A percentile compares a stretch with the other conserved stretches of the same genome.
Evolutionary conservation across 176 grass and related monocot genomes (phyloP).

Genomic region (Oryza meyeriana): DNA sequence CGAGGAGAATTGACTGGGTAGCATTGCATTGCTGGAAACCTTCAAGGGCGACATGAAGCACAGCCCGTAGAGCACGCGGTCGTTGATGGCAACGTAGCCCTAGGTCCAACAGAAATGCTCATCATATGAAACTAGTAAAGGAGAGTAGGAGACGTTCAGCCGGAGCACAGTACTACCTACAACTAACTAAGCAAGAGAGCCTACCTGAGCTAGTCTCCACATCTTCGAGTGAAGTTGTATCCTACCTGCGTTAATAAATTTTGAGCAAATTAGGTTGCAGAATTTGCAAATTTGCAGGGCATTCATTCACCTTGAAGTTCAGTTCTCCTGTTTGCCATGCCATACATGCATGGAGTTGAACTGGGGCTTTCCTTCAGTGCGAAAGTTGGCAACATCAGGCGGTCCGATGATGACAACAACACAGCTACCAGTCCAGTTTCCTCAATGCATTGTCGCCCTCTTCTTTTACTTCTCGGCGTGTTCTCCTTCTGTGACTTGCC

Average conservation of each 20-base stretch:
- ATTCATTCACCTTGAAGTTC: not conserved
- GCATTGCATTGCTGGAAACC: not conserved
- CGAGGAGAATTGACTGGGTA: not conserved
- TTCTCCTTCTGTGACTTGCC: not conserved
- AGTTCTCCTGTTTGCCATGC: not conserved
- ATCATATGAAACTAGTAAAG: not conserved
- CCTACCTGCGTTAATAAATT: not conserved
- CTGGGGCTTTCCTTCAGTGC: not conserved
- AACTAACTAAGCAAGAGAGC: not conserved
- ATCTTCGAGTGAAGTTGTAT: not conserved
- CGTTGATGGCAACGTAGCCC: not conserved
- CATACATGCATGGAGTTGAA: not conserved
- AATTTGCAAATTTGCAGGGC: not conserved
- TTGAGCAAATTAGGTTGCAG: not conserved
- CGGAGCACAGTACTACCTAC: not conserved
- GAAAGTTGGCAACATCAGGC: not conserved
- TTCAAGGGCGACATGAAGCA: not conserved
- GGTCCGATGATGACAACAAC: not conserved
- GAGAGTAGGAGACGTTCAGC: not conserved
- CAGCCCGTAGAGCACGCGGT: constrained; percentile 21
- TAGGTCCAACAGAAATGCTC: not conserved
- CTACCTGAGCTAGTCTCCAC: not conserved
- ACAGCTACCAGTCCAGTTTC: not conserved
- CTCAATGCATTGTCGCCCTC: not conserved
- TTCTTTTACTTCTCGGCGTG: not conserved